These are phyloP conservation scores for Prinsepia uniflora DNA, from an alignment of 306 rosid genomes.

Conservation along the genomic window DNA sequence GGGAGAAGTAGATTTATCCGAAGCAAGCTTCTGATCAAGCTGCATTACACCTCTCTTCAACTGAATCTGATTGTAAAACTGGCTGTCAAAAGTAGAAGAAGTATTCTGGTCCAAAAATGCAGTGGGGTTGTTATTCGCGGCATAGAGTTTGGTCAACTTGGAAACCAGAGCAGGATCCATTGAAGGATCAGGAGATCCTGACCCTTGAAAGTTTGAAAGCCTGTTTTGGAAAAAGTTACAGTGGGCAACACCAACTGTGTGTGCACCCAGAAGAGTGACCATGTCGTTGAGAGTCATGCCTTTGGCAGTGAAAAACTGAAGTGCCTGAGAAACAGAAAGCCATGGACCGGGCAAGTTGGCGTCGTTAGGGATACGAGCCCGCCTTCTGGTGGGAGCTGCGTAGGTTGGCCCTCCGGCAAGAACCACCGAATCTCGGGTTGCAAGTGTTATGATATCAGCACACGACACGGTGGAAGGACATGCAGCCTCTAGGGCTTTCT, in stretches of 20 bases:
- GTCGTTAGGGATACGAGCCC: conserved; percentile 20
- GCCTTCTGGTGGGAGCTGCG: conserved; percentile 40
- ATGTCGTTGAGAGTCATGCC: conserved; percentile 39
- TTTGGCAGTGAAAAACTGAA: conserved; percentile 13
- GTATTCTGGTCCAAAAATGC: conserved; percentile 54
- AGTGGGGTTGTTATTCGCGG: neutral
- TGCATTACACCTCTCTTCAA: conserved; percentile 37
- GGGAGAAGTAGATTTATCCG: conserved; percentile 22
- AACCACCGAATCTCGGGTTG: conserved; percentile 46
- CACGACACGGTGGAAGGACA: conserved; percentile 59
- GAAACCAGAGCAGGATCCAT: conserved; percentile 43
- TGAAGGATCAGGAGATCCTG: conserved; percentile 26
- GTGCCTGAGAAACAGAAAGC: neutral
- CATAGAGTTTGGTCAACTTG: conserved; percentile 17
- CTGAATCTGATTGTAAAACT: conserved; percentile 32
- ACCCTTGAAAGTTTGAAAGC: conserved; percentile 24
- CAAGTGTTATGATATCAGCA: conserved; percentile 55
- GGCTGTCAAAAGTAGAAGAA: conserved; percentile 34
- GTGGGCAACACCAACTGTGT: conserved; percentile 51
- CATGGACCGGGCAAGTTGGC: conserved; percentile 40
- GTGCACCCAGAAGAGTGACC: conserved; percentile 64
- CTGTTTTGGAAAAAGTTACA: conserved; percentile 39
- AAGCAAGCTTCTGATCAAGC: conserved; percentile 46
- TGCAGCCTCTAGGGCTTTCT: conserved; percentile 33
- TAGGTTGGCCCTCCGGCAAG: conserved; percentile 51